These are phyloP conservation scores for Mycena haematopus DNA, from an alignment of 768 basidiomycete species.

Conservation along the genomic window DNA sequence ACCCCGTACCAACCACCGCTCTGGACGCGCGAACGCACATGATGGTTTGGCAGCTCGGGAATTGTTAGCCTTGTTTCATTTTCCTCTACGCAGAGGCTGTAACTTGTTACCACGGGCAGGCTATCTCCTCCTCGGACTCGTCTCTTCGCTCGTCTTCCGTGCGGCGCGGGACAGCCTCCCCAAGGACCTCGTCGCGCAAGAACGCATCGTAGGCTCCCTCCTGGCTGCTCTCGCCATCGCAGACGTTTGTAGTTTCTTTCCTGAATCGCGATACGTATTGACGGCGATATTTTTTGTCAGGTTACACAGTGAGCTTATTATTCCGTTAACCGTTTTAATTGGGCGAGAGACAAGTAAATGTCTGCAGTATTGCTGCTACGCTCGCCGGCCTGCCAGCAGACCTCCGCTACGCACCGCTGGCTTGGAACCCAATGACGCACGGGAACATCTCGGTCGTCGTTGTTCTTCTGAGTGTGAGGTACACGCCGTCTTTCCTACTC, in stretches of 20 bases:
- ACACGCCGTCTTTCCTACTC: constrained; percentile 23
- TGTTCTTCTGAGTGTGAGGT: constrained; percentile 65
- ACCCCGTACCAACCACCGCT: constrained; percentile 37
- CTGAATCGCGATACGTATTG: constrained; percentile 7
- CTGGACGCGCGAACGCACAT: constrained; percentile 61
- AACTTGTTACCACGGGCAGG: constrained; percentile 43
- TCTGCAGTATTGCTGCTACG: constrained; percentile 60
- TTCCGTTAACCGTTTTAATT: not conserved
- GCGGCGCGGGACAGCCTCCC: constrained; percentile 66
- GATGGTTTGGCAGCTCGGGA: constrained; percentile 72
- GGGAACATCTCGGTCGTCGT: constrained; percentile 75
- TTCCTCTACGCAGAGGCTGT: not conserved
- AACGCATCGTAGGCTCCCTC: constrained; percentile 69
- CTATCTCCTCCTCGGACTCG: constrained; percentile 66
- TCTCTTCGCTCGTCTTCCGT: constrained; percentile 72
- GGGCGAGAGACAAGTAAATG: constrained; percentile 6
- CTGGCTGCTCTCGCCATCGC: constrained; percentile 70
- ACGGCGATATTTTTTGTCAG: constrained; percentile 38
- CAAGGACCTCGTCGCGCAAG: constrained; percentile 64
- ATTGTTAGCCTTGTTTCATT: constrained; percentile 50
- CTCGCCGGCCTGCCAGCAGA: constrained; percentile 63
- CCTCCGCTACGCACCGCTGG: constrained; percentile 52
- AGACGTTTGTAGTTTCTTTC: constrained; percentile 56
- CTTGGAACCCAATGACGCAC: constrained; percentile 78
- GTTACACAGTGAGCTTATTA: constrained; percentile 60